Base-by-base conservation (phyloP, 139 green algal genomes). In the Spirogloea muscicola region DNA sequence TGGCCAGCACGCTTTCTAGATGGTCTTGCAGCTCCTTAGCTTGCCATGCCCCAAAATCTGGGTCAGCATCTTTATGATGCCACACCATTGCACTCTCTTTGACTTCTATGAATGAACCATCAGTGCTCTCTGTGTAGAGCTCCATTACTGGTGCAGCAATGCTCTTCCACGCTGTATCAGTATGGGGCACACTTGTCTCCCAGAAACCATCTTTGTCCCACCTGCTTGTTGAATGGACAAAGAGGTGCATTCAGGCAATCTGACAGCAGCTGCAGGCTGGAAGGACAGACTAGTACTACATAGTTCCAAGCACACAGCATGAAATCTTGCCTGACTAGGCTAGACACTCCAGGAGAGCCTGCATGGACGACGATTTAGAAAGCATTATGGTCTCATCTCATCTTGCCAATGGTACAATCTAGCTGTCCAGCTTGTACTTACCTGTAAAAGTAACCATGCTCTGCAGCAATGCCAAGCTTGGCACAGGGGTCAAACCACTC, bases 11-110 rank as follows among this genome's bases (percentile, higher is more conserved):
- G 49, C 87, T 88, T 74, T 98, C 94, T 74, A 99, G 77, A 69
- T 99, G 94, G 84, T 98, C 93, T 52, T 97, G 78, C 64, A 99
- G 85, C 90, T 99, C 94, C 88, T 99, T 98, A 74, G 92, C 92
- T 48, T 98, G 94, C 91, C 90, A 97, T 33, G 78, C 85, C 2
- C 94, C 94, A 83, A 98, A 97, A 81, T 97, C 94, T 1, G 94
- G 92, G 82, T 99, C 94, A 1, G 94, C 92, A 71, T 96, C 89
- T 39, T 84, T 60, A 82, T 96, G 97, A 83, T 97, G 88, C 94
- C 94, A 99, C 58, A 98, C 79, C 84, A 67, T 93, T 74, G 46
- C 88, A 84, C 59, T 90, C 57, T 96, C 91, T 87, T 99, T 99
- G 51, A 76, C 72, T 86, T 98, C 90, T 5, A 99, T 87, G 82